phyloP scores from a whole-genome alignment of 2,329 filamentous ascomycete genomes.

The Xylariaceae sp. region DNA sequence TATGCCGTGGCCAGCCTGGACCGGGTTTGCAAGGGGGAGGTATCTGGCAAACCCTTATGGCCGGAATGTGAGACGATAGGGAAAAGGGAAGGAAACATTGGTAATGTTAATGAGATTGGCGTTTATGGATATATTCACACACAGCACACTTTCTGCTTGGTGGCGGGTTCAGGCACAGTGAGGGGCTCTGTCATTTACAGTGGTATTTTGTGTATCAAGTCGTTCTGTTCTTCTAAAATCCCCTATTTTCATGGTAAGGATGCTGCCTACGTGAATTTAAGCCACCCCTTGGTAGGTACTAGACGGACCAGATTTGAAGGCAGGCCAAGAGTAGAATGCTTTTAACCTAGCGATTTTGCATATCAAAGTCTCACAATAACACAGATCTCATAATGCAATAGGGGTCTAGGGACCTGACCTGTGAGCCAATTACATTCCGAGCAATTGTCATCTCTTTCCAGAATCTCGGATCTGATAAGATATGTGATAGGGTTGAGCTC shows the following conservation, averaged over 20 bases:
- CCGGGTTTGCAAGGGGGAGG: background rate
- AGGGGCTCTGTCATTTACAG: conserved; percentile 17
- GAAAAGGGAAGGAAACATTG: background rate
- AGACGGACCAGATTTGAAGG: too few species aligned
- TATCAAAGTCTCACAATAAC: too few species aligned
- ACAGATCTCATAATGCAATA: too few species aligned
- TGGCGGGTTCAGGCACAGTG: conserved; percentile 13
- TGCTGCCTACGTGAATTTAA: too few species aligned
- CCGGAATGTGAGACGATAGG: conserved; percentile 6
- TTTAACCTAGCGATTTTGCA: too few species aligned
- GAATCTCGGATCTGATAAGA: conserved; percentile 17
- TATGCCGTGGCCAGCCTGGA: background rate
- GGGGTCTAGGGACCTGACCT: background rate
- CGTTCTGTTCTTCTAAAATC: conserved; percentile 7
- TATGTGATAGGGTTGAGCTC: conserved; percentile 2
- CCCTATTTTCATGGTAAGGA: background rate
- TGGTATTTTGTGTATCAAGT: conserved; percentile 17
- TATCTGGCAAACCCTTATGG: conserved; percentile 7
- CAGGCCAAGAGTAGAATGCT: too few species aligned
- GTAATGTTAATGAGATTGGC: conserved; percentile 12
- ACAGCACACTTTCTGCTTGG: conserved; percentile 7
- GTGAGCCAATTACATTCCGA: conserved; percentile 12
- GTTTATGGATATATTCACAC: conserved; percentile 17
- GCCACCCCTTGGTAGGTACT: too few species aligned
- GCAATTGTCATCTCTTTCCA: conserved; percentile 12